Percentiles rank a stretch among this genome's conserved stretches.
Evolutionary conservation across 345 rosid species (phyloP).

Genomic region (Litchi chinensis): DNA sequence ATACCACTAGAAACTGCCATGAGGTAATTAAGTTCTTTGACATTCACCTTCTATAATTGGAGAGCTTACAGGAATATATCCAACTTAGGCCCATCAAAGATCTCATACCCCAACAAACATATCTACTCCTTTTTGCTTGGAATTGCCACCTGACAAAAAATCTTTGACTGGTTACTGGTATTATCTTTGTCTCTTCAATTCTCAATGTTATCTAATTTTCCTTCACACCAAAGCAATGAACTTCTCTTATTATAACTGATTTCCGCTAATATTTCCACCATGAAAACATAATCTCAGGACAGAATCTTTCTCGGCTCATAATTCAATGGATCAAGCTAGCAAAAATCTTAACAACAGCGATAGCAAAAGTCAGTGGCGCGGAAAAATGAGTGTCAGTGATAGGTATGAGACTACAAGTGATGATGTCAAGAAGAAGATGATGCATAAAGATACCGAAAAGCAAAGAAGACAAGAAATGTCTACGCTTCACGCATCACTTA

Average conservation of each 20-base stretch:
- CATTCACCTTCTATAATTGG: neutral
- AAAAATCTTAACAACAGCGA: neutral
- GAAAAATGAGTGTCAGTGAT: conserved; percentile 19
- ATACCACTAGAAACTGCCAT: neutral
- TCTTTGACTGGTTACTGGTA: neutral
- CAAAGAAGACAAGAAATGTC: conserved; percentile 80
- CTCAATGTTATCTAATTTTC: neutral
- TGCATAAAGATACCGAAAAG: conserved; percentile 68
- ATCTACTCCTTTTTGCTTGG: conserved; percentile 6
- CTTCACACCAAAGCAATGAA: conserved; percentile 14
- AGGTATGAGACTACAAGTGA: conserved; percentile 22
- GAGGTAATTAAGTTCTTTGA: neutral
- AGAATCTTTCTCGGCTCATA: conserved; percentile 20
- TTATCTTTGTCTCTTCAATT: neutral
- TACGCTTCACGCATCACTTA: conserved; percentile 55
- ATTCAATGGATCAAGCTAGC: conserved; percentile 14
- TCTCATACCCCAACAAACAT: conserved; percentile 24
- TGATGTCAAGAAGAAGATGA: conserved; percentile 47
- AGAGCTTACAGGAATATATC: neutral
- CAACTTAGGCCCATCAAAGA: conserved; percentile 23
- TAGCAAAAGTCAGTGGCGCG: conserved; percentile 22
- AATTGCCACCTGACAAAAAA: neutral
- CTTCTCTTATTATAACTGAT: conserved; percentile 7
- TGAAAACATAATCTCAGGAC: conserved; percentile 16
- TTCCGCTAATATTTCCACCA: neutral